These are phyloP conservation scores for Auricularia auricula-judae DNA, from an alignment of 768 basidiomycete genomes.

Conservation along the genomic window DNA sequence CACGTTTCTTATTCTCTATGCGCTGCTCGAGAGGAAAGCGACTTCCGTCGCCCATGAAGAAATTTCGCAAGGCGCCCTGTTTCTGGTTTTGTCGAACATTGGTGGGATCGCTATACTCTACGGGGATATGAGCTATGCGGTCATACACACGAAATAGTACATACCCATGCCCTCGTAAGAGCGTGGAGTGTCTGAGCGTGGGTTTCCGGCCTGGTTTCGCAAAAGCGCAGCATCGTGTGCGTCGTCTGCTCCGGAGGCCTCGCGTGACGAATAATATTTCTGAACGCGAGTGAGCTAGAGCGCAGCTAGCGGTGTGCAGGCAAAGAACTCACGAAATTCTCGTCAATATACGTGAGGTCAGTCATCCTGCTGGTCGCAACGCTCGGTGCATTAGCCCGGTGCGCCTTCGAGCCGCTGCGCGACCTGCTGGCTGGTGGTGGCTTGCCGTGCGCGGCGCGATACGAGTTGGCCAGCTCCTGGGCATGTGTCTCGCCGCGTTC, in stretches of 20 bases:
- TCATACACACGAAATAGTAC: neutral
- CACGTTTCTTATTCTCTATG: constrained; percentile 80
- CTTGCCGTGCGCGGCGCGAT: constrained; percentile 2
- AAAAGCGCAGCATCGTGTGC: constrained; percentile 30
- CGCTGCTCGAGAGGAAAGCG: constrained; percentile 62
- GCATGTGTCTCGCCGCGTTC: constrained; percentile 11
- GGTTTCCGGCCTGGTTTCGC: constrained; percentile 32
- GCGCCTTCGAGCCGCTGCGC: neutral
- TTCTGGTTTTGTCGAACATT: constrained; percentile 22
- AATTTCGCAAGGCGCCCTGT: constrained; percentile 25
- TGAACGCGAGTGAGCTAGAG: constrained; percentile 3
- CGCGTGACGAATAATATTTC: constrained; percentile 9
- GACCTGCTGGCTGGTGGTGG: neutral
- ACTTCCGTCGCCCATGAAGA: constrained; percentile 16
- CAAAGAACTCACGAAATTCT: constrained; percentile 8
- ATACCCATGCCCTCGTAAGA: constrained; percentile 20
- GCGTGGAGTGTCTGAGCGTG: constrained; percentile 36
- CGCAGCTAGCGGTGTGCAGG: neutral
- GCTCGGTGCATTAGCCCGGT: neutral
- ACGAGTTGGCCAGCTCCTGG: constrained; percentile 9
- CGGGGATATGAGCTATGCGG: neutral
- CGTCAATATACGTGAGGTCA: constrained; percentile 13
- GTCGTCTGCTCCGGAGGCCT: constrained; percentile 10
- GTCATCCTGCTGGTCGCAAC: neutral
- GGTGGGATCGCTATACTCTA: constrained; percentile 57